Conservation (phyloP, 2,329 filamentous ascomycete genomes). For the Magnaporthiopsis poae region DNA sequence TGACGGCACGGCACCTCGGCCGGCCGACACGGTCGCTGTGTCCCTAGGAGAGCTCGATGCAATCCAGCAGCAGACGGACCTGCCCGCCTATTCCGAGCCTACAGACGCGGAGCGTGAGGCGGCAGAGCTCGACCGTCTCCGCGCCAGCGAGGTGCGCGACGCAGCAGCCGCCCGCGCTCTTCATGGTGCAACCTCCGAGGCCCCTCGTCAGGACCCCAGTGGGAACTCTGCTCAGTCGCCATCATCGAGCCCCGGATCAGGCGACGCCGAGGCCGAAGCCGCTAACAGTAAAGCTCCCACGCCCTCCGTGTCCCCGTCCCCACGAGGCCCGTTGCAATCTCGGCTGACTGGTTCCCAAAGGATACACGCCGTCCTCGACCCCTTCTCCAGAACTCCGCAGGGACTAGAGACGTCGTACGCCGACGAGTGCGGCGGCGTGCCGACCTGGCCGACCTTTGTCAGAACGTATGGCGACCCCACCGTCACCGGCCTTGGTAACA, state of each 20-base stretch:
- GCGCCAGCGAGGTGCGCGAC: background rate
- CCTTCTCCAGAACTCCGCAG: constrained; percentile 22
- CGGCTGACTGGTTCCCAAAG: background rate
- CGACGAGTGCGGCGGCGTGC: constrained; percentile 29
- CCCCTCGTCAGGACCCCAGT: background rate
- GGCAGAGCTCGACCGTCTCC: background rate
- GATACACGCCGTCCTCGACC: background rate
- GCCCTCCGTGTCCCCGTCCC: background rate
- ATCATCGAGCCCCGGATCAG: no score
- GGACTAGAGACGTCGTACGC: constrained; percentile 38
- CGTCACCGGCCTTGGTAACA: background rate
- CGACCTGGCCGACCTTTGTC: constrained; percentile 26
- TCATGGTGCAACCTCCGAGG: background rate
- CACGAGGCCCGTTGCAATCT: background rate
- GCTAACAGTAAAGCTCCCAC: background rate
- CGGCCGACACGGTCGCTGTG: constrained; percentile 23
- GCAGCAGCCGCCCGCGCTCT: background rate
- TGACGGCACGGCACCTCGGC: constrained; percentile 15
- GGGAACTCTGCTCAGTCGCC: background rate
- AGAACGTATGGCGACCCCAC: constrained; percentile 22
- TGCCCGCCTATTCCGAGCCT: background rate
- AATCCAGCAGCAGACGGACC: background rate
- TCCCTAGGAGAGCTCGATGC: constrained; percentile 30
- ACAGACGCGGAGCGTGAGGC: background rate
- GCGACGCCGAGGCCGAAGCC: background rate